These are phyloP conservation scores for Suhomyces xylopsoci DNA, from an alignment of 805 yeast genomes.

Conservation along the genomic window DNA sequence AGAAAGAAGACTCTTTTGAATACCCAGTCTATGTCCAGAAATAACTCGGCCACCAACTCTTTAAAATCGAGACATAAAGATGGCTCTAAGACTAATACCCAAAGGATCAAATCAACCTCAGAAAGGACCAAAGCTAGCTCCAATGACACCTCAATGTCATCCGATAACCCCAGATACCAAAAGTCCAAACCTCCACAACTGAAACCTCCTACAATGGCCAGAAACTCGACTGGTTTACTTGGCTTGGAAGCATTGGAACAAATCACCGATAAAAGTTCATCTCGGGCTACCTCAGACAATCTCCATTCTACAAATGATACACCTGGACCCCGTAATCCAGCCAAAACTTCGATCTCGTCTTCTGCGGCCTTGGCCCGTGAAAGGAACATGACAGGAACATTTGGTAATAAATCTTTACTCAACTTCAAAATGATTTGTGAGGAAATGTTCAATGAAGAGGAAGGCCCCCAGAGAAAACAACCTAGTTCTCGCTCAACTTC, in stretches of 20 bases:
- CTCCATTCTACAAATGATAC: background rate
- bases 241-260: constrained; percentile 17
- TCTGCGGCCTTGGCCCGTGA: constrained; percentile 1
- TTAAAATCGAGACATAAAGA: background rate
- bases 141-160: constrained; percentile 8
- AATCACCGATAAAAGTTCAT: background rate
- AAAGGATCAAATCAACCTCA: background rate
- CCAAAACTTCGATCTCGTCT: constrained; percentile 1
- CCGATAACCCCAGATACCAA: constrained; percentile 10
- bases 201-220: constrained; percentile 16
- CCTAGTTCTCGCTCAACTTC: background rate
- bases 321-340: background rate
- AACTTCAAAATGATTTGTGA: constrained; percentile 33
- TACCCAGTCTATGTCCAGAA: constrained; percentile 14
- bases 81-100: constrained; percentile 2
- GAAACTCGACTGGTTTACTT: constrained; percentile 16
- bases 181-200: constrained; percentile 15
- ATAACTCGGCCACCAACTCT: background rate
- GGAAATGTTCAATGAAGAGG: constrained; percentile 26
- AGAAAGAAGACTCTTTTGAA: constrained; percentile 30
- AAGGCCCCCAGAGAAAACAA: background rate
- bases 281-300: background rate
- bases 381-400: constrained; percentile 3
- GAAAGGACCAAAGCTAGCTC: background rate
- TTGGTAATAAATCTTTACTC: constrained; percentile 21